Conservation (phyloP, 495 filamentous ascomycete genomes). For the Niebla homalea region DNA sequence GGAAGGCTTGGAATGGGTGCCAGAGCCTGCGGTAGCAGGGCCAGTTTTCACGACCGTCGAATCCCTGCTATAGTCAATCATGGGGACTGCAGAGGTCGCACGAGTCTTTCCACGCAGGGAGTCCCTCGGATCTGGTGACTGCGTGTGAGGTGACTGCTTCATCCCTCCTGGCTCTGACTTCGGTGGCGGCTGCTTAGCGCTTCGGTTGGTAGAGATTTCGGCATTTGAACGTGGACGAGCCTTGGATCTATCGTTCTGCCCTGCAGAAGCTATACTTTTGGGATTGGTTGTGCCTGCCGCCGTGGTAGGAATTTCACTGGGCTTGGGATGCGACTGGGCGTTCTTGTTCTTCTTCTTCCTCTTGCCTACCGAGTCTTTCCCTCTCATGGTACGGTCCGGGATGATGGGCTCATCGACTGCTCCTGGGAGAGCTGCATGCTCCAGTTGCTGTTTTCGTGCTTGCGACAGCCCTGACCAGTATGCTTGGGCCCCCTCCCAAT, state of each 20-base stretch:
- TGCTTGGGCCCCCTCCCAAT: conserved; percentile 48
- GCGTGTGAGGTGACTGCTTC: too few species aligned
- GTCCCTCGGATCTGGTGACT: neutral
- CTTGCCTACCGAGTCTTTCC: conserved; percentile 6
- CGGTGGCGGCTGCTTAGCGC: neutral
- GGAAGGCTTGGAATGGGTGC: conserved; percentile 1
- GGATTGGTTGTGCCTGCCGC: neutral
- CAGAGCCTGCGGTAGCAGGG: conserved; percentile 11
- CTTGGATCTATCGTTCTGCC: too few species aligned
- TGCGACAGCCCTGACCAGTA: conserved; percentile 52
- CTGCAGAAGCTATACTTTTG: too few species aligned
- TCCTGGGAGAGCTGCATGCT: conserved; percentile 37
- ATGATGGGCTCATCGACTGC: conserved; percentile 32
- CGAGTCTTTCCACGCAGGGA: conserved; percentile 24
- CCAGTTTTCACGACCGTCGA: conserved; percentile 7
- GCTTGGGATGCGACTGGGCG: neutral
- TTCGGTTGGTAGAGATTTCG: too few species aligned
- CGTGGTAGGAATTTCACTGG: neutral
- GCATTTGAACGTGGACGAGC: too few species aligned
- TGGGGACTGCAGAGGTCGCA: conserved; percentile 15
- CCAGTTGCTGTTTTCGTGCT: conserved; percentile 42
- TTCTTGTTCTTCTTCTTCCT: conserved; percentile 10
- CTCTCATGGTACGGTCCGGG: conserved; percentile 7
- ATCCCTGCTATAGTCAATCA: conserved; percentile 13
- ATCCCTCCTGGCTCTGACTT: conserved; percentile 16